Evolutionary conservation across 2,329 filamentous ascomycete species (phyloP).

Genomic region (Mycogone perniciosa): DNA sequence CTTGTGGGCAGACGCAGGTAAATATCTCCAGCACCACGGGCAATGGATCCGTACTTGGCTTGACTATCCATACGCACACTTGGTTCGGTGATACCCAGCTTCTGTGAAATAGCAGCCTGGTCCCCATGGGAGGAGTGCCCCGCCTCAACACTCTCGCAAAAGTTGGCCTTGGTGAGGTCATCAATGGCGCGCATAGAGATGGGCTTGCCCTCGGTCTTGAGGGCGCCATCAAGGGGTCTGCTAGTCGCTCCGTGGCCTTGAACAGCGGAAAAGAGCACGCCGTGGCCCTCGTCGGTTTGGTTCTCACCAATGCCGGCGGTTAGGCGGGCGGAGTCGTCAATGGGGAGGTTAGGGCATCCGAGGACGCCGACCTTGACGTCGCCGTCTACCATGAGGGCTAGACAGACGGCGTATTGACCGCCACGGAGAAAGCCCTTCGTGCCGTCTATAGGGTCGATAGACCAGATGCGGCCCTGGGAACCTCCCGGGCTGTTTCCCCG

Average conservation of each 20-base stretch:
- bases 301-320: constrained; percentile 67
- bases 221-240: constrained; percentile 54
- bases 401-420: constrained; percentile 93
- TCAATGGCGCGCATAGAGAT: constrained; percentile 76
- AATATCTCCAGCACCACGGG: constrained; percentile 86
- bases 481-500: constrained; percentile 65
- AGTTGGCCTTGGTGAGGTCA: constrained; percentile 73
- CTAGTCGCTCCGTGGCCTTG: constrained; percentile 73
- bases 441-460: constrained; percentile 94
- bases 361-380: constrained; percentile 91
- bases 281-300: constrained; percentile 68
- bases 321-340: constrained; percentile 60
- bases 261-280: constrained; percentile 84
- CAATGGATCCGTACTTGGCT: constrained; percentile 95
- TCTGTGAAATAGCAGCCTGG: constrained; percentile 71
- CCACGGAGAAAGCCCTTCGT: constrained; percentile 96
- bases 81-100: constrained; percentile 80
- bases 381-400: constrained; percentile 86
- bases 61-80: constrained; percentile 96
- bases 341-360: constrained; percentile 89
- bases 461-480: constrained; percentile 76
- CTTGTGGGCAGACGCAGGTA: constrained; percentile 85
- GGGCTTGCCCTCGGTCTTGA: constrained; percentile 38
- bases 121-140: constrained; percentile 87
- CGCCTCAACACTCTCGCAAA: constrained; percentile 95